Evolutionary conservation across 2,329 filamentous ascomycete species (phyloP).

Genomic region (Cladophialophora bantiana): DNA sequence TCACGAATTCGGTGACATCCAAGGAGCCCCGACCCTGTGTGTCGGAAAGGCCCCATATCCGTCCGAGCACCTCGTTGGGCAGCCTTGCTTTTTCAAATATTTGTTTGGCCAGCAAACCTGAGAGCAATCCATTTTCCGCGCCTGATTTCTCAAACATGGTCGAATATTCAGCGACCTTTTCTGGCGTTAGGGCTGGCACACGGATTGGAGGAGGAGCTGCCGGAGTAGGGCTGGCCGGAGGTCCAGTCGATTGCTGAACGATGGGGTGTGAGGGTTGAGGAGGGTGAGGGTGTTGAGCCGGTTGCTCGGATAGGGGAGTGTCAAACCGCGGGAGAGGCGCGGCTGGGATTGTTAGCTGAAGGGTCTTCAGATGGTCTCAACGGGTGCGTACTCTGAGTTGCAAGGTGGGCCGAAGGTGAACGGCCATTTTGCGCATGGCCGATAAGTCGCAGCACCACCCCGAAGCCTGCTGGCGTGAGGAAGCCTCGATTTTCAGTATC

Average conservation of each 20-base stretch:
- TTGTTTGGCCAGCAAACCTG: slow-evolving; percentile 77
- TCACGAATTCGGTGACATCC: slow-evolving; percentile 89
- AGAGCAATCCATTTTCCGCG: slow-evolving; percentile 76
- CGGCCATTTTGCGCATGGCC: slow-evolving; percentile 91
- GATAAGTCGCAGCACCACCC: slow-evolving; percentile 89
- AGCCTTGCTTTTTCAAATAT: slow-evolving; percentile 95
- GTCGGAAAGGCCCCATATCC: slow-evolving; percentile 95
- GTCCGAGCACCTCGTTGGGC: slow-evolving; percentile 87
- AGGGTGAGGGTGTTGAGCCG: slow-evolving; percentile 40
- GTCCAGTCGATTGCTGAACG: slow-evolving; percentile 60
- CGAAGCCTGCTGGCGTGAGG: slow-evolving; percentile 90
- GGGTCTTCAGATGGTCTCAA: background rate
- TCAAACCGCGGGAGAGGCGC: slow-evolving; percentile 94
- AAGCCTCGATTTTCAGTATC: slow-evolving; percentile 96
- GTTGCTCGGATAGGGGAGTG: slow-evolving; percentile 46
- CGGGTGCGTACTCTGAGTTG: slow-evolving; percentile 69
- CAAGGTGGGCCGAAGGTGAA: slow-evolving; percentile 80
- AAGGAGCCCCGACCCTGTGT: slow-evolving; percentile 90
- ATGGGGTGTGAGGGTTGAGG: slow-evolving; percentile 46
- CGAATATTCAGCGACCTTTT: slow-evolving; percentile 89
- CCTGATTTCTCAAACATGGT: slow-evolving; percentile 90
- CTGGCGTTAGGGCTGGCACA: slow-evolving; percentile 84
- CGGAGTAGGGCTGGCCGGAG: slow-evolving; percentile 54
- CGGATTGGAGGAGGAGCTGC: slow-evolving; percentile 70
- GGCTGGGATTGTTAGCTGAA: slow-evolving; percentile 50